Evolutionary conservation across 306 rosid genomes (phyloP).

Genomic region (Erythrophleum fordii): DNA sequence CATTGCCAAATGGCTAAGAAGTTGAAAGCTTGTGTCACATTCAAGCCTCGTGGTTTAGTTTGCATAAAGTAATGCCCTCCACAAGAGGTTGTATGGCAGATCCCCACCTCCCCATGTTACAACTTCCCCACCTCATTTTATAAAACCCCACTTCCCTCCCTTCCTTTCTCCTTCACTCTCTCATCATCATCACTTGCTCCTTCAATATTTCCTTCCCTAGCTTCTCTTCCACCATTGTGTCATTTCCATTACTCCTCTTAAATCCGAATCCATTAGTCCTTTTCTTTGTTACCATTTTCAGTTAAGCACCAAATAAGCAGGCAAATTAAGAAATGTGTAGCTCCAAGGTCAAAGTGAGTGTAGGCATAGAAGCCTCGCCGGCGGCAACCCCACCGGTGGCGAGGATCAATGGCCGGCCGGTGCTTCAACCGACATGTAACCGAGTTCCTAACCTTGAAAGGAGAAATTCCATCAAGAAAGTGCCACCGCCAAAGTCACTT

Average conservation of each 20-base stretch:
- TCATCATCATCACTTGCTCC: slow-evolving; percentile 34
- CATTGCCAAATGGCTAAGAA: slow-evolving; percentile 13
- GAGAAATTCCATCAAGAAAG: slow-evolving; percentile 69
- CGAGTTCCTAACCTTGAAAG: slow-evolving; percentile 75
- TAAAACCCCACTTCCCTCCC: slow-evolving; percentile 57
- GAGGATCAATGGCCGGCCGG: slow-evolving; percentile 76
- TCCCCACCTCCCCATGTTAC: slow-evolving; percentile 85
- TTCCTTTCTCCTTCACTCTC: slow-evolving; percentile 46
- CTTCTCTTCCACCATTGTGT: slow-evolving; percentile 22
- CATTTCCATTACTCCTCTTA: slow-evolving; percentile 25
- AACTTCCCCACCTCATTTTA: slow-evolving; percentile 40
- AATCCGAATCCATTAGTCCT: not conserved
- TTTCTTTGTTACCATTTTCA: not conserved
- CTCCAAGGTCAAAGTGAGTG: slow-evolving; percentile 65
- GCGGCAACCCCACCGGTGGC: slow-evolving; percentile 45
- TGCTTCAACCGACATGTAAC: slow-evolving; percentile 89
- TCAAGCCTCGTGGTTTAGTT: slow-evolving; percentile 57
- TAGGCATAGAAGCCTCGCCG: slow-evolving; percentile 50
- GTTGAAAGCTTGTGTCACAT: slow-evolving; percentile 49
- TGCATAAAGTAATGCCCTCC: slow-evolving; percentile 59
- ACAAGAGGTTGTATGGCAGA: slow-evolving; percentile 72
- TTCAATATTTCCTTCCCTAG: not conserved
- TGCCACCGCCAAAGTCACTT: slow-evolving; percentile 51
- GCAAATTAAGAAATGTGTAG: slow-evolving; percentile 56
- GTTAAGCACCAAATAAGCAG: not conserved